Evolutionary conservation across 495 filamentous ascomycete genomes (phyloP).

Genomic region (Neurospora discreta): DNA sequence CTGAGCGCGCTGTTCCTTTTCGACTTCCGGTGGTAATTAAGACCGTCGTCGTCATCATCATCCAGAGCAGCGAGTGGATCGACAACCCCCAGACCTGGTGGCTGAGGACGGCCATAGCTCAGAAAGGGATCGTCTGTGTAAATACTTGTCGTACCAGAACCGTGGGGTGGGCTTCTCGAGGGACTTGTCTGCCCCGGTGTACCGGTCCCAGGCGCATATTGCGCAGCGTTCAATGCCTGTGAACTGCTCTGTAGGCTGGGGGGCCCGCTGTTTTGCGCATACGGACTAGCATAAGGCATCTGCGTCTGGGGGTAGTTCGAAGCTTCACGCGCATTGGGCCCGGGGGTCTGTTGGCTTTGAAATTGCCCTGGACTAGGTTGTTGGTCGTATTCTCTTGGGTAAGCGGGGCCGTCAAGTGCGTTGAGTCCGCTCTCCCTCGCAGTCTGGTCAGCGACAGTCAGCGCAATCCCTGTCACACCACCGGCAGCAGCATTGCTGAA

Average conservation of each 20-base stretch:
- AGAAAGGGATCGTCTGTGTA: slow-evolving; percentile 38
- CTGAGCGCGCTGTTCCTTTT: slow-evolving; percentile 43
- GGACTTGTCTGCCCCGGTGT: slow-evolving; percentile 18
- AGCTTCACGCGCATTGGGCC: slow-evolving; percentile 1
- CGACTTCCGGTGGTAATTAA: slow-evolving; percentile 36
- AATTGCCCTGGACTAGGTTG: slow-evolving; percentile 18
- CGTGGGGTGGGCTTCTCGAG: slow-evolving; percentile 13
- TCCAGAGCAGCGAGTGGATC: slow-evolving; percentile 64
- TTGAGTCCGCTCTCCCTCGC: slow-evolving; percentile 62
- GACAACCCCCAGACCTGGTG: slow-evolving; percentile 44
- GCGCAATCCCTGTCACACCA: slow-evolving; percentile 65
- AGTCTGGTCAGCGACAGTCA: slow-evolving; percentile 62
- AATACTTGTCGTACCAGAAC: slow-evolving; percentile 8
- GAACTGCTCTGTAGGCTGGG: slow-evolving; percentile 13
- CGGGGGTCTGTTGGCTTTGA: slow-evolving; percentile 21
- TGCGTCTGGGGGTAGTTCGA: slow-evolving; percentile 13
- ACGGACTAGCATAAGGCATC: slow-evolving; percentile 5
- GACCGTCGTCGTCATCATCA: slow-evolving; percentile 79
- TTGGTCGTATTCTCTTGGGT: slow-evolving; percentile 27
- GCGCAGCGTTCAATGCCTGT: slow-evolving; percentile 9
- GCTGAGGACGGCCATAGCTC: slow-evolving; percentile 47
- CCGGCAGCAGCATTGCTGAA: slow-evolving; percentile 59
- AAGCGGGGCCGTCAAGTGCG: slow-evolving; percentile 44
- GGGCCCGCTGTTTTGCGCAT: not conserved
- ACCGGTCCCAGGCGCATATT: slow-evolving; percentile 6